Evolutionary conservation across 179 eudicot genomes (phyloP).

Genomic region (Vitellaria paradoxa): DNA sequence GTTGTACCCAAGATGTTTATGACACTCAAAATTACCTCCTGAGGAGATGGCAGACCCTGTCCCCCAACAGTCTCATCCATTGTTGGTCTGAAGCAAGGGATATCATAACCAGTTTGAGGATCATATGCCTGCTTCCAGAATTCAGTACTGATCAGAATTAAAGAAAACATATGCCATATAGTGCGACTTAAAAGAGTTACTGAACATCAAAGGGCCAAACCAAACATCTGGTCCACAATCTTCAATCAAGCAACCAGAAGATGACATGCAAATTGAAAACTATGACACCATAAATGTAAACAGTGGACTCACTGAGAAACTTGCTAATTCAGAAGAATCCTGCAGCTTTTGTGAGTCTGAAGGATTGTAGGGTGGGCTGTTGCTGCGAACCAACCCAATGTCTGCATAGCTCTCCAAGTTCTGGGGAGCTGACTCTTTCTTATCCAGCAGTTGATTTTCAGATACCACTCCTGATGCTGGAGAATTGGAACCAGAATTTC

Average conservation of each 20-base stretch:
- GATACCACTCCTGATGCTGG: conserved; percentile 50
- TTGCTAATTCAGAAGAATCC: conserved; percentile 53
- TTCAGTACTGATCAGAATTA: conserved; percentile 1
- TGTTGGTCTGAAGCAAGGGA: conserved; percentile 65
- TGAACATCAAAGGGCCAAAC: background rate
- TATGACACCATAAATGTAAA: background rate
- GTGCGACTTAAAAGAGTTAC: background rate
- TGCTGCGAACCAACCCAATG: conserved; percentile 44
- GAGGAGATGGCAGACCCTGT: conserved; percentile 54
- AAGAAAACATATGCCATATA: background rate
- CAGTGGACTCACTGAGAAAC: conserved; percentile 57
- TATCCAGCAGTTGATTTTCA: conserved; percentile 46
- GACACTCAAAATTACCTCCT: conserved; percentile 52
- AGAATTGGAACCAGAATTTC: conserved; percentile 56
- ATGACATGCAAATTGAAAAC: background rate
- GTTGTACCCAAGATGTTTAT: background rate
- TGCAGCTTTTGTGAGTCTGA: conserved; percentile 61
- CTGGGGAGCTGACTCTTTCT: conserved; percentile 38
- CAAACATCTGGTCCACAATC: background rate
- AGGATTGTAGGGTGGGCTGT: conserved; percentile 42
- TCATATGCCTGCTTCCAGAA: conserved; percentile 61
- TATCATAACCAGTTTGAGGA: conserved; percentile 69
- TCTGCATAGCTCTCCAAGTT: conserved; percentile 50
- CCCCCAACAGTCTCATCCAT: conserved; percentile 66
- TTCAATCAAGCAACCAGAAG: background rate